Conservation (phyloP, 2,329 filamentous ascomycete genomes). For the Setomelanomma holmii region DNA sequence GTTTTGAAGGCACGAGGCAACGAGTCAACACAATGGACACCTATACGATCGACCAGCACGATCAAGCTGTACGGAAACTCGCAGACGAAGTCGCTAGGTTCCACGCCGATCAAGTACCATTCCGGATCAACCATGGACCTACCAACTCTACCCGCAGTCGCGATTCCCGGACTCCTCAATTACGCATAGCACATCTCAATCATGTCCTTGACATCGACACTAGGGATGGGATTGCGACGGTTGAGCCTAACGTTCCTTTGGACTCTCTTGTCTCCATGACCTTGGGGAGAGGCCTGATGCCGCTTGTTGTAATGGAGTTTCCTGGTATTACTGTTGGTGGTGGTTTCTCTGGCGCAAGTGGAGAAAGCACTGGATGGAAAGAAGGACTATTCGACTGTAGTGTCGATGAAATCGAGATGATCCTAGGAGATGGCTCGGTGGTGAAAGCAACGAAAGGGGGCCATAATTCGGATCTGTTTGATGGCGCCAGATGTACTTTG, state of each 20-base stretch:
- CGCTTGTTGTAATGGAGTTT: slow-evolving; percentile 71
- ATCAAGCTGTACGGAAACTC: slow-evolving; percentile 47
- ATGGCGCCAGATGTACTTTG: slow-evolving; percentile 66
- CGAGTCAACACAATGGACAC: slow-evolving; percentile 1
- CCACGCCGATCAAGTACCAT: slow-evolving; percentile 49
- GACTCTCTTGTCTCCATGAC: slow-evolving; percentile 64
- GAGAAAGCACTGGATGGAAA: slow-evolving; percentile 70
- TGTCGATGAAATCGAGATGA: slow-evolving; percentile 66
- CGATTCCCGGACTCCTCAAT: slow-evolving; percentile 19
- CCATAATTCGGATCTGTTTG: slow-evolving; percentile 65
- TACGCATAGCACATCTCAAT: slow-evolving; percentile 69
- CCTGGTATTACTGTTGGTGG: slow-evolving; percentile 71
- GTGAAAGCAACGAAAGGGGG: slow-evolving; percentile 52
- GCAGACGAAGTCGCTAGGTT: slow-evolving; percentile 52
- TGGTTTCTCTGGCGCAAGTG: slow-evolving; percentile 68
- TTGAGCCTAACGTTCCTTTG: slow-evolving; percentile 72
- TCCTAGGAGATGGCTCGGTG: slow-evolving; percentile 65
- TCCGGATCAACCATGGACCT: slow-evolving; percentile 61
- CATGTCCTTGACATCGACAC: slow-evolving; percentile 66
- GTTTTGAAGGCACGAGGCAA: neutral
- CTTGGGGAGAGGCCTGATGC: slow-evolving; percentile 59
- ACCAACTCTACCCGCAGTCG: slow-evolving; percentile 60
- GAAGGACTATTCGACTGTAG: slow-evolving; percentile 69
- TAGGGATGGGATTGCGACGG: slow-evolving; percentile 59
- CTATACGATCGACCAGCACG: slow-evolving; percentile 7